These are phyloP conservation scores for Podospora conica DNA, from an alignment of 495 filamentous ascomycete genomes.

Conservation along the genomic window DNA sequence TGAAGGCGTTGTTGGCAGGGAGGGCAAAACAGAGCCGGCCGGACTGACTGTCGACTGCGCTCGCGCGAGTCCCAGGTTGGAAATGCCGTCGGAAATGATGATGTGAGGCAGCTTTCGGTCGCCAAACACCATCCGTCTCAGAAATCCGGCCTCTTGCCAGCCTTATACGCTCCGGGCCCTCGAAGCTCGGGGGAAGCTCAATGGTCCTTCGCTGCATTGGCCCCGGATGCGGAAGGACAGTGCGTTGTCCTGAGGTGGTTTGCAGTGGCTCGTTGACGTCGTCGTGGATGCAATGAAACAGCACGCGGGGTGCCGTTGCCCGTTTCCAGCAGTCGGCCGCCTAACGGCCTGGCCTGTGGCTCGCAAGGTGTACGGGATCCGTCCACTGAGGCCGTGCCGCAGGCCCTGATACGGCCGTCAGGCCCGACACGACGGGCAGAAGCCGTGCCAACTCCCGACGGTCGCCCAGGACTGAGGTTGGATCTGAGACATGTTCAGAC, in stretches of 20 bases:
- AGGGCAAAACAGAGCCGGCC: background rate
- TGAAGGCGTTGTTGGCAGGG: background rate
- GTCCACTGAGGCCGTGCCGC: background rate
- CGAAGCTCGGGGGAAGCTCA: background rate
- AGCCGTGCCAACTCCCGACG: background rate
- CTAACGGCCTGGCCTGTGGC: background rate
- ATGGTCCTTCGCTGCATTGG: background rate
- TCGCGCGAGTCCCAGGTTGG: slow-evolving; percentile 2
- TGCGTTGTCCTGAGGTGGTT: background rate
- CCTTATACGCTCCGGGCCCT: slow-evolving; percentile 7
- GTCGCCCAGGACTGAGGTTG: background rate
- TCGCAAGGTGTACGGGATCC: background rate
- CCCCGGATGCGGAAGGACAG: slow-evolving; percentile 12
- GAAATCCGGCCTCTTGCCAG: slow-evolving; percentile 2
- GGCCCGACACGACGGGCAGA: slow-evolving; percentile 16
- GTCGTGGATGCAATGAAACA: slow-evolving; percentile 12
- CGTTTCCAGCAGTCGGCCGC: slow-evolving; percentile 4
- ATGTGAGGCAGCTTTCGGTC: background rate
- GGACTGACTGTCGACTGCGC: background rate
- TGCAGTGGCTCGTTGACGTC: background rate
- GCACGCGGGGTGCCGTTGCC: slow-evolving; percentile 10
- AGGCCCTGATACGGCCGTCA: slow-evolving; percentile 4
- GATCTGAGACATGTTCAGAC: slow-evolving; percentile 19
- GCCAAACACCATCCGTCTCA: slow-evolving; percentile 2
- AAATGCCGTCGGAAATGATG: slow-evolving; percentile 5